These are phyloP conservation scores for Pleoardoris graminearum DNA, from an alignment of 2,329 filamentous ascomycete species.

Conservation along the genomic window DNA sequence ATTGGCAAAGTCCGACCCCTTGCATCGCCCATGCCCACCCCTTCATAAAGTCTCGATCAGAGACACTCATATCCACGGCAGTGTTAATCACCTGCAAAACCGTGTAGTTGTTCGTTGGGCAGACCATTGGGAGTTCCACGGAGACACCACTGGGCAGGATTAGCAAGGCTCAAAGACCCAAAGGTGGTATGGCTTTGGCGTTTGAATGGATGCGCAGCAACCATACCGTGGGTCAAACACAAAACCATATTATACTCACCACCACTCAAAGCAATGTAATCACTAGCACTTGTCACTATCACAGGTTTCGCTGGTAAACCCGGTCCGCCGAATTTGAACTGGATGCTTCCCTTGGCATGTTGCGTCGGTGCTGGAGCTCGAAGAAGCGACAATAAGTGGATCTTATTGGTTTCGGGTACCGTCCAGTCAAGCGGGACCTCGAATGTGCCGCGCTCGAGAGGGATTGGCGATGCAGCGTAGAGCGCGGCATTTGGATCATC, in stretches of 20 bases:
- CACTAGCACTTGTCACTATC: not conserved
- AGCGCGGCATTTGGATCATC: slow-evolving; percentile 12
- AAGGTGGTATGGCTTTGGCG: too few relatives aligned
- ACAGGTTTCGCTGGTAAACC: not conserved
- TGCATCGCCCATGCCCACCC: slow-evolving; percentile 16
- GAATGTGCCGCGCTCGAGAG: slow-evolving; percentile 54
- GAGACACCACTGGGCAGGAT: not conserved
- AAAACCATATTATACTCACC: slow-evolving; percentile 20
- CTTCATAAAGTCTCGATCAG: slow-evolving; percentile 12
- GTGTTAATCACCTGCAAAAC: not conserved
- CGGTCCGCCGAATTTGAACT: slow-evolving; percentile 30
- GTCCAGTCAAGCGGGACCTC: slow-evolving; percentile 51
- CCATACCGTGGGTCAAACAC: too few relatives aligned
- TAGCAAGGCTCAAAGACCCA: too few relatives aligned
- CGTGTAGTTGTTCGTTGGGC: slow-evolving; percentile 7
- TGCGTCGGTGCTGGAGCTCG: slow-evolving; percentile 18
- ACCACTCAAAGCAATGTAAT: slow-evolving; percentile 11
- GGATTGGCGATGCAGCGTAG: slow-evolving; percentile 12
- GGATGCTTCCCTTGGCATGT: slow-evolving; percentile 21
- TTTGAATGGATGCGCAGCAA: too few relatives aligned
- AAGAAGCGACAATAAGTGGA: slow-evolving; percentile 17
- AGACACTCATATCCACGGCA: not conserved
- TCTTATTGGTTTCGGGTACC: slow-evolving; percentile 4
- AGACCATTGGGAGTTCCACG: slow-evolving; percentile 18
- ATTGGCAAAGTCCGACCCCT: slow-evolving; percentile 6